These are phyloP conservation scores for Xylaria sp. DNA, from an alignment of 2,329 filamentous ascomycete genomes.

Conservation along the genomic window DNA sequence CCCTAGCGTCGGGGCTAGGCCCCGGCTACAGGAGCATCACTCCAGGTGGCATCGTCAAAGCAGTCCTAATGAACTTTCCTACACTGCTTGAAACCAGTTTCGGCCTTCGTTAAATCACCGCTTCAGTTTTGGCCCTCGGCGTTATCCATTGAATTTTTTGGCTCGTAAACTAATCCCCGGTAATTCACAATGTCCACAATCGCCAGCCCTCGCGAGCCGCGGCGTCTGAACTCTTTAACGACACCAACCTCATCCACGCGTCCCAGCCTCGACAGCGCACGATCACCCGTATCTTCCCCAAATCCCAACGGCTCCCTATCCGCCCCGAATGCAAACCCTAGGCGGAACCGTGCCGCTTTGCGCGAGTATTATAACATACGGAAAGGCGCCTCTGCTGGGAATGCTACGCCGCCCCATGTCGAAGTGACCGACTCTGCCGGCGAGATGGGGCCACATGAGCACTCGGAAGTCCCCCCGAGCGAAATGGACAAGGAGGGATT, in stretches of 20 bases:
- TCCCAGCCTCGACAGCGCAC: constrained; percentile 70
- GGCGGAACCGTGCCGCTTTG: constrained; percentile 80
- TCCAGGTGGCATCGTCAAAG: background rate
- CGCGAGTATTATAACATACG: constrained; percentile 95
- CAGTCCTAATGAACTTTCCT: background rate
- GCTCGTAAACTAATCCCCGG: background rate
- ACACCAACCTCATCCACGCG: constrained; percentile 78
- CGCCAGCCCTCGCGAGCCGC: constrained; percentile 65
- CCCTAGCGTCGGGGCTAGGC: no score
- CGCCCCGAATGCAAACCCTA: constrained; percentile 42
- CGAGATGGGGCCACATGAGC: constrained; percentile 41
- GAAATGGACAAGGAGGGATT: constrained; percentile 80
- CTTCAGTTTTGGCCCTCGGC: background rate
- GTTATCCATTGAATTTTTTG: background rate
- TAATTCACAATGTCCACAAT: constrained; percentile 64
- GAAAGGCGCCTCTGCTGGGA: constrained; percentile 45
- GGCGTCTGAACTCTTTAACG: constrained; percentile 57
- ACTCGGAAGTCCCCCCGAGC: constrained; percentile 64
- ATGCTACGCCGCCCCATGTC: constrained; percentile 46
- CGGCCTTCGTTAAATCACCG: background rate
- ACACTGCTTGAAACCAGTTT: background rate
- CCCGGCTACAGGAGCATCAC: no score
- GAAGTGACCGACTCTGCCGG: constrained; percentile 50
- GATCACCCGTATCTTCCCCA: constrained; percentile 65
- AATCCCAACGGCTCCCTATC: constrained; percentile 44